Evolutionary conservation across 2,329 filamentous ascomycete species (phyloP), one percentile per base, ranked within the genome.

Genomic region (Colletotrichum tanaceti): DNA sequence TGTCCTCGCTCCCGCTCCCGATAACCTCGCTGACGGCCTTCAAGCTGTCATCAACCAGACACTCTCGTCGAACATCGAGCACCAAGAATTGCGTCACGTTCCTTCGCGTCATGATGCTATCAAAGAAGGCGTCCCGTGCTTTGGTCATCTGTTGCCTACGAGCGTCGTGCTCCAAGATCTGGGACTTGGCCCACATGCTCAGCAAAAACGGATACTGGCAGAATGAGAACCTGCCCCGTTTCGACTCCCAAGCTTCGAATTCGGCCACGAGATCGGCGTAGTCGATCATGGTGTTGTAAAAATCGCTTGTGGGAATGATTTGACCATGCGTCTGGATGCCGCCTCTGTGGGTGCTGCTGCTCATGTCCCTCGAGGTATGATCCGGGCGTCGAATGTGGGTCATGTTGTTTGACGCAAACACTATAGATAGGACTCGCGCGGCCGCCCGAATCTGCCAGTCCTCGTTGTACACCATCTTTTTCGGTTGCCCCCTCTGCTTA

Each of bases 121-220:
- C 91, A 75, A 97, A 97, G 78, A 97, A 97, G 2, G 94, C 93
- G 75, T 97, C 93, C 58, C 94, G 87, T 11, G 94, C 94, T 77
- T 93, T 95, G 71, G 89, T 89, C 75, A 93, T 90, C 94, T 97
- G 97, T 78, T 97, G 93, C 9, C 94, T 88, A 71, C 90, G 89
- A 9, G 93, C 93, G 78, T 98, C 94, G 74, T 97, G 88, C 75
- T 97, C 93, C 73, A 97, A 84, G 54, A 97, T 95, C 72, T 91
- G 91, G 67, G 96, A 97, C 79, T 98, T 98, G 35, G 94, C 91
- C 83, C 93, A 94, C 72, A 98, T 94, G 70, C 93, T 97, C 47
- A 98, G 84, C 73, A 97, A 90, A 74, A 97, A 97, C 0, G 94
- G 93, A 74, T 97, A 97, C 76, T 97, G 93, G 76, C 94, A 97